Base-by-base conservation (phyloP, 805 yeast species). In the Kuraishia cidri region DNA sequence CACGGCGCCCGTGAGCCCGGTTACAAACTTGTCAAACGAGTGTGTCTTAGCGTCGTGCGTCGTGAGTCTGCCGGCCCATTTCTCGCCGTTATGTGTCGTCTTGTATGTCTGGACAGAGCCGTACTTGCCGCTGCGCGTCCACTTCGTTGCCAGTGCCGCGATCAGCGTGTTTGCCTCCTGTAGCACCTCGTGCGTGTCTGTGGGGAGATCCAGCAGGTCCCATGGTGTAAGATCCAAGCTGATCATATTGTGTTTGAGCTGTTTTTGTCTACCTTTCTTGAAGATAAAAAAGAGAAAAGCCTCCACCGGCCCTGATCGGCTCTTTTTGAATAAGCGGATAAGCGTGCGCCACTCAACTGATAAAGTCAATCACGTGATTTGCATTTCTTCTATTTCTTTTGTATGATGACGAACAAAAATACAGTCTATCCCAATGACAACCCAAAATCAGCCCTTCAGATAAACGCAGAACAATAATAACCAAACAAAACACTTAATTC, bases 51-150 rank as follows among this genome's bases (percentile, higher is more conserved):
- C 28, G 2, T 37, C 33, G 30, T 55, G 57, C 10, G 33, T 33
- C 17, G 58, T 51, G 5, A 41, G 42, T 14, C 66, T 47, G 5
- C 58, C 43, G 18, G 58, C 36, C 66, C 66, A 60, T 32, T 45
- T 50, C 13, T 59, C 64, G 1, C 39, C 36, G 10, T 41, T 47
- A 5, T 43, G 36, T 3, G 45, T 44, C 2, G 50, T 43, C 22
- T 47, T 40, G 37, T 52, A 58, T 1, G 61, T 54, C n/a, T 54
- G 52, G 16, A 56, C 62, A 31, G 48, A 54, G 14, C 40, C 38
- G 37, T 54, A 58, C 2, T 46, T 40, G 39, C 56, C 56, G 32
- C 54, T 53, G 37, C 46, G 44, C 37, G 48, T 52, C 64, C 64
- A 58, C 2, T 34, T 35, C 3, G 24, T 23, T 12, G 40, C 32